These are phyloP conservation scores for Aspergillus bertholletiae DNA, from an alignment of 495 filamentous ascomycete genomes.

Conservation along the genomic window DNA sequence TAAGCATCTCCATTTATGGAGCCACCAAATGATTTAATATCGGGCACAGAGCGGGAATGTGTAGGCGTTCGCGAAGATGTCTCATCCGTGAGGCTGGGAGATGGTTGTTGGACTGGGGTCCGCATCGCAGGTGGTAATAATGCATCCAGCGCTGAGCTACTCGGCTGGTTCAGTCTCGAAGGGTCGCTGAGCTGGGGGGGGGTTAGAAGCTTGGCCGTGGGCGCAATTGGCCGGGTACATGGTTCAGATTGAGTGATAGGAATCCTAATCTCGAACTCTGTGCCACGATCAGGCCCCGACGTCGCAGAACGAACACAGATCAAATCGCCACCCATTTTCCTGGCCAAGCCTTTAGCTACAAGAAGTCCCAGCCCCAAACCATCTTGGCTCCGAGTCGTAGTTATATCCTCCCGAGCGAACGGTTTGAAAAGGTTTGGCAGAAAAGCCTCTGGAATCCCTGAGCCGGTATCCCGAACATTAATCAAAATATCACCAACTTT, in stretches of 20 bases:
- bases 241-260: constrained; percentile 54
- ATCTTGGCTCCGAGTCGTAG: constrained; percentile 67
- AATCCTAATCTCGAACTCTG: constrained; percentile 72
- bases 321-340: constrained; percentile 74
- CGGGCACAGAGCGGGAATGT: constrained; percentile 23
- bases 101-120: constrained; percentile 29
- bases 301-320: constrained; percentile 66
- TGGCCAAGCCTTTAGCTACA: constrained; percentile 71
- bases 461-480: constrained; percentile 64
- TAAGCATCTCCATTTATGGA: constrained; percentile 27
- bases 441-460: constrained; percentile 69
- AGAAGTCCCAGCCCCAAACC: constrained; percentile 72
- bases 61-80: constrained; percentile 25
- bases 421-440: constrained; percentile 71
- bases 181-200: constrained; percentile 24
- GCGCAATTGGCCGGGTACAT: constrained; percentile 36
- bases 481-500: constrained; percentile 56
- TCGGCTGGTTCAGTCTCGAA: constrained; percentile 21
- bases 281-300: constrained; percentile 61
- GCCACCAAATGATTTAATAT: constrained; percentile 11
- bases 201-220: constrained; percentile 26
- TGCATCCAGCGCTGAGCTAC: constrained; percentile 20
- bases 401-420: constrained; percentile 69
- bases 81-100: constrained; percentile 32
- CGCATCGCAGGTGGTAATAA: constrained; percentile 19